Base-by-base conservation (phyloP, 306 rosid genomes). In the Herpetospermum pedunculosum region DNA sequence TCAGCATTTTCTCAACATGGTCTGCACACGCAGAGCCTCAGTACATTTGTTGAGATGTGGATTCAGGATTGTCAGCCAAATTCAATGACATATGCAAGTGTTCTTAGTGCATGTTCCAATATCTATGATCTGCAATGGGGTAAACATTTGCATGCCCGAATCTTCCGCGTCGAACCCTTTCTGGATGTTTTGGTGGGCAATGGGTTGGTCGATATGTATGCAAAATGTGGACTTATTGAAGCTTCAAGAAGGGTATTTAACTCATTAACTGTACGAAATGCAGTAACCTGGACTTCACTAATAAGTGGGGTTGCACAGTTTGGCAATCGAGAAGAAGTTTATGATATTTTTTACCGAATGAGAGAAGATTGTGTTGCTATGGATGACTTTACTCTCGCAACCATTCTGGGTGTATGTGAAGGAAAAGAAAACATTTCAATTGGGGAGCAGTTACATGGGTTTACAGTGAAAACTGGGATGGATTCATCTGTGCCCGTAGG, bases 331-430 rank as follows among this genome's bases (percentile, higher is more conserved):
- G 88, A 77, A 75, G 92, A 88, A 75, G 90, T 85, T 73, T 65
- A 84, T 52, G 44, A 60, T 50, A 64, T 88, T 1, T 86, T 84
- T 82, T 79, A 82, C 70, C 82, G 72, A 58, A 88, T 88, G 90
- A 86, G 88, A 71, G 65, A 57, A 62, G 80, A 84, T 81, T 58
- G 77, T 53, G 83, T 81, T 64, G 65, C 38, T 29, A 37, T 79
- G 83, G 92, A 88, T 79, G 90, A 84, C 28, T 84, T 85, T 75
- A 74, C 80, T 60, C 83, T 88, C 64, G 80, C 92, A 76, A 88
- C 90, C 0, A 64, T 81, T 79, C 87, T 88, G 54, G 85, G 88
- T 43, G 75, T 88, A 82, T 88, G 88, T 81, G 83, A 85, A 1
- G 75, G 81, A 55, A 76, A 82, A 68, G 76, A 58, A 65, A 44